Evolutionary conservation across 1,284 basidiomycete genomes (phyloP).

Genomic region (Anthracocystis panici-leucophaei): DNA sequence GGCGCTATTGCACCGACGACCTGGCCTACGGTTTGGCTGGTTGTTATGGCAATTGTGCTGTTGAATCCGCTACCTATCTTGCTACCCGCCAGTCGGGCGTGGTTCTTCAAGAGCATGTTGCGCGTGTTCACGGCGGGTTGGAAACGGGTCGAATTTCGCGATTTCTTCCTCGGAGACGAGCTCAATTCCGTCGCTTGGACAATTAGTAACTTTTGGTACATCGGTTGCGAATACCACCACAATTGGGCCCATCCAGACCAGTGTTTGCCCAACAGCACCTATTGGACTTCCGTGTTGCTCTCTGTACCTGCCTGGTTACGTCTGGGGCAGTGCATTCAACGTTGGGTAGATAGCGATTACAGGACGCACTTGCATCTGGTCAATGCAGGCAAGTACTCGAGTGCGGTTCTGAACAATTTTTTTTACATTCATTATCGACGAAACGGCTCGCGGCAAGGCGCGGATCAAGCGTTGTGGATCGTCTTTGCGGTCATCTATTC

Average conservation of each 20-base stretch:
- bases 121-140: constrained; percentile 77
- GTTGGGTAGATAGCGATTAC: constrained; percentile 80
- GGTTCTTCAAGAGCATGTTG: constrained; percentile 79
- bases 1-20: constrained; percentile 65
- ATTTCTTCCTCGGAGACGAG: constrained; percentile 70
- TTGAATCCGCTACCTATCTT: constrained; percentile 82
- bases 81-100: constrained; percentile 79
- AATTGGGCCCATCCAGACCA: constrained; percentile 48
- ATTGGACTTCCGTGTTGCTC: constrained; percentile 72
- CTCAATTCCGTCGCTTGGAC: constrained; percentile 68
- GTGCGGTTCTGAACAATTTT: constrained; percentile 62
- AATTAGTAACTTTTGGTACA: constrained; percentile 72
- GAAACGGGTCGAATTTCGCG: constrained; percentile 68
- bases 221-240: constrained; percentile 77
- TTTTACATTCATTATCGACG: constrained; percentile 66
- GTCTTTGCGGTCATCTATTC: constrained; percentile 77
- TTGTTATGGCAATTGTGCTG: constrained; percentile 76
- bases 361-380: constrained; percentile 81
- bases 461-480: constrained; percentile 64
- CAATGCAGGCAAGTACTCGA: constrained; percentile 75
- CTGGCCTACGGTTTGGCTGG: constrained; percentile 90
- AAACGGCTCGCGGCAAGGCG: constrained; percentile 41
- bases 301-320: constrained; percentile 80
- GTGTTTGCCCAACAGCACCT: constrained; percentile 60
- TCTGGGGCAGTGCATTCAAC: constrained; percentile 85